Evolutionary conservation across 257 asterid genomes (phyloP).

Genomic region (Catharanthus roseus): DNA sequence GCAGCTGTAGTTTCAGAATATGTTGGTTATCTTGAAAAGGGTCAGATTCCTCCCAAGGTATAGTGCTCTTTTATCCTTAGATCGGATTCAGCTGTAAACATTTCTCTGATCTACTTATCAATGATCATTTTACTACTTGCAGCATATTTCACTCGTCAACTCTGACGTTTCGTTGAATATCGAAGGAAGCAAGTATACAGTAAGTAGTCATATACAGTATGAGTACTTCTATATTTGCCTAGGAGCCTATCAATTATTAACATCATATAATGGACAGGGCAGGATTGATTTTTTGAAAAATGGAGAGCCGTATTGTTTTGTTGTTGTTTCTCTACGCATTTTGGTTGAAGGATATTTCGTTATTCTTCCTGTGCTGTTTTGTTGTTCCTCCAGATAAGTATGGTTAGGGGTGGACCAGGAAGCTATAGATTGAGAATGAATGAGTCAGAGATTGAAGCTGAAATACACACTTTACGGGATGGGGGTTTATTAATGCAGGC

Average conservation of each 20-base stretch:
- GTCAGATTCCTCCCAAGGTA: slow-evolving; percentile 99
- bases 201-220: slow-evolving; percentile 31
- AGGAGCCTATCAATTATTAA: not conserved
- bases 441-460: slow-evolving; percentile 84
- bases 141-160: slow-evolving; percentile 95
- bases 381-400: slow-evolving; percentile 20
- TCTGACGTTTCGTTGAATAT: slow-evolving; percentile 93
- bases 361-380: slow-evolving; percentile 1
- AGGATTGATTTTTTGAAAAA: not conserved
- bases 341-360: not conserved
- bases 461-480: slow-evolving; percentile 96
- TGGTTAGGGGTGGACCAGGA: slow-evolving; percentile 85
- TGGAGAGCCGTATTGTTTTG: not conserved
- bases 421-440: slow-evolving; percentile 84
- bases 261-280: not conserved
- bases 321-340: not conserved
- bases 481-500: slow-evolving; percentile 99
- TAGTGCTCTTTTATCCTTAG: not conserved
- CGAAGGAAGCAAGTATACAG: slow-evolving; percentile 99
- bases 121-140: slow-evolving; percentile 36
- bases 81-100: slow-evolving; percentile 15
- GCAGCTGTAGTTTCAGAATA: slow-evolving; percentile 94
- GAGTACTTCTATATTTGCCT: not conserved
- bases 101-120: slow-evolving; percentile 21
- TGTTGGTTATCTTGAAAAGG: slow-evolving; percentile 97